These are phyloP conservation scores for Verticillium alfalfae DNA, from an alignment of 2,329 filamentous ascomycete species.

Conservation along the genomic window DNA sequence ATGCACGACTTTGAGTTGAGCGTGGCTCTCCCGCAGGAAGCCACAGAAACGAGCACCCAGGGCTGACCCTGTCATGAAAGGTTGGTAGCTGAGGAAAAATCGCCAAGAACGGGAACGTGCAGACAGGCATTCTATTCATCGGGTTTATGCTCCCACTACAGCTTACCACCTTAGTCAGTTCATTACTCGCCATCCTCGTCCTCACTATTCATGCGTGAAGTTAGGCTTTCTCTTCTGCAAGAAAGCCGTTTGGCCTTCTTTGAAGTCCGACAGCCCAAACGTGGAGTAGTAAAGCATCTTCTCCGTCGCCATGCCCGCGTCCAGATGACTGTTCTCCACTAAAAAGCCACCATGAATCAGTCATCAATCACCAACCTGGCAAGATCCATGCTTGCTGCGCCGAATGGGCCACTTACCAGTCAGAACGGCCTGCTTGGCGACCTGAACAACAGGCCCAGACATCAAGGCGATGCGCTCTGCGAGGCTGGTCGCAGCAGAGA, in stretches of 20 bases:
- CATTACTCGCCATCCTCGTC: neutral
- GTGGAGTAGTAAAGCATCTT: slow-evolving; percentile 29
- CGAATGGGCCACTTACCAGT: slow-evolving; percentile 22
- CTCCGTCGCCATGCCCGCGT: slow-evolving; percentile 29
- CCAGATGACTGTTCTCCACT: slow-evolving; percentile 35
- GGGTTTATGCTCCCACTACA: too few species aligned
- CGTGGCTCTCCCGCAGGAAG: too few species aligned
- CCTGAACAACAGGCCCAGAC: slow-evolving; percentile 30
- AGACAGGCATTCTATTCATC: too few species aligned
- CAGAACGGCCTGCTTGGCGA: slow-evolving; percentile 37
- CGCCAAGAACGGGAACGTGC: too few species aligned
- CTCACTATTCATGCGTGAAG: slow-evolving; percentile 13
- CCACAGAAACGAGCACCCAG: too few species aligned
- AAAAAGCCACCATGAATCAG: slow-evolving; percentile 3
- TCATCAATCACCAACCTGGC: slow-evolving; percentile 9
- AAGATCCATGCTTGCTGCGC: neutral
- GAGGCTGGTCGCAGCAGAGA: slow-evolving; percentile 28
- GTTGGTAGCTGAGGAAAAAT: too few species aligned
- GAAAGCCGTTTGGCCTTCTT: slow-evolving; percentile 34
- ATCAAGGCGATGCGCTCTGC: slow-evolving; percentile 32
- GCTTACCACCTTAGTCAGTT: neutral
- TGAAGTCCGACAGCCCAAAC: slow-evolving; percentile 30
- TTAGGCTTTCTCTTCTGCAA: slow-evolving; percentile 27
- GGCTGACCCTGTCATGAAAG: too few species aligned
- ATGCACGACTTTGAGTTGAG: too few species aligned